Conservation (phyloP, 2,329 filamentous ascomycete species). For the Celoporthe dispersa region DNA sequence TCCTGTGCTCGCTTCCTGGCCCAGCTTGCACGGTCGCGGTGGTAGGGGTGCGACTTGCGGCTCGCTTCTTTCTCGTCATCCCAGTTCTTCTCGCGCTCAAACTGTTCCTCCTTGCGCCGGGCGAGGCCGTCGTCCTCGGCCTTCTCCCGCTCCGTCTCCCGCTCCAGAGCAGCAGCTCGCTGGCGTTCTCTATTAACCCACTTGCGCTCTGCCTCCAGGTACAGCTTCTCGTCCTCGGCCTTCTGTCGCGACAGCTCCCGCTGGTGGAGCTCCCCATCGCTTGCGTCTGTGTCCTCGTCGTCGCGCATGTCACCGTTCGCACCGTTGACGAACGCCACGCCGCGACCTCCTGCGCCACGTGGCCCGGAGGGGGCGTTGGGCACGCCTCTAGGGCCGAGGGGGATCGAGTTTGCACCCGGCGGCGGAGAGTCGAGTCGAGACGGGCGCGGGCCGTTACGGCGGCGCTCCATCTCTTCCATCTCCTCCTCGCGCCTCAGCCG, state of each 20-base stretch:
- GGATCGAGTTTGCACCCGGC: conserved; percentile 72
- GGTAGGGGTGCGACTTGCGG: conserved; percentile 79
- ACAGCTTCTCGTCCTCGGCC: conserved; percentile 78
- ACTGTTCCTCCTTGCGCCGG: conserved; percentile 70
- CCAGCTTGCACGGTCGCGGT: conserved; percentile 84
- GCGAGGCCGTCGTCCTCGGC: conserved; percentile 71
- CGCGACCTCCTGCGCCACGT: conserved; percentile 59
- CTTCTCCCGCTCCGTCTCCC: conserved; percentile 80
- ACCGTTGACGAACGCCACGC: conserved; percentile 80
- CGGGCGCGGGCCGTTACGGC: conserved; percentile 67
- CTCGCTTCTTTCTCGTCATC: conserved; percentile 84
- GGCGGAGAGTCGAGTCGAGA: conserved; percentile 76
- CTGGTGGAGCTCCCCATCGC: conserved; percentile 81
- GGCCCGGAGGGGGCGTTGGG: conserved; percentile 74
- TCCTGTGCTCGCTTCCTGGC: conserved; percentile 77
- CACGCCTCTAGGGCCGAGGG: conserved; percentile 72
- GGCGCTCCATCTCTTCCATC: conserved; percentile 82
- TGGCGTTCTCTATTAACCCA: conserved; percentile 91
- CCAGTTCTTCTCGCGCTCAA: conserved; percentile 71
- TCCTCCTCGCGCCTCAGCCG: conserved; percentile 88
- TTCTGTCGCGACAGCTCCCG: conserved; percentile 73
- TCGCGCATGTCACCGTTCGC: conserved; percentile 71
- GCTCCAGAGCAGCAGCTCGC: conserved; percentile 80
- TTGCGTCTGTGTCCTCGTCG: conserved; percentile 85
- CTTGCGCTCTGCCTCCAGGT: conserved; percentile 82